phyloP scores from a whole-genome alignment of 83 land plant genomes.

The Diphasiastrum complanatum region DNA sequence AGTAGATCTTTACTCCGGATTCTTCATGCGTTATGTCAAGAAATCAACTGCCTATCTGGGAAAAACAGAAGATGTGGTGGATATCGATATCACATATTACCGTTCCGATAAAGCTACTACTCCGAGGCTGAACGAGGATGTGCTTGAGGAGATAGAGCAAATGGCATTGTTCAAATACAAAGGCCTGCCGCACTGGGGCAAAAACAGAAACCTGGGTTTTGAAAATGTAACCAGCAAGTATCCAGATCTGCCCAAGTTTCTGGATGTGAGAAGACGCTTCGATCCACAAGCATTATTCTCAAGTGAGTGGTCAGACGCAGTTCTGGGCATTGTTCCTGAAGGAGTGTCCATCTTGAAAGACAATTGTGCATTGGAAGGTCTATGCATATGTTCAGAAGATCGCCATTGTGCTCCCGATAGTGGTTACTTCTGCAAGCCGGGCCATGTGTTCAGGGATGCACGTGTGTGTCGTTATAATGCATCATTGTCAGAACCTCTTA shows the following conservation, averaged over 20 bases:
- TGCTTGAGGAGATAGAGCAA: conserved; percentile 68
- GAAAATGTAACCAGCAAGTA: conserved; percentile 28
- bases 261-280: conserved; percentile 25
- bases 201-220: conserved; percentile 51
- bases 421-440: conserved; percentile 53
- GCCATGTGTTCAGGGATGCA: conserved; percentile 47
- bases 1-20: conserved; percentile 40
- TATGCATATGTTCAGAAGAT: conserved; percentile 61
- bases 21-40: conserved; percentile 50
- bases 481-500: too few relatives aligned
- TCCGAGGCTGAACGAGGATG: conserved; percentile 49
- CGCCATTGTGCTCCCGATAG: conserved; percentile 51
- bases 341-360: conserved; percentile 16
- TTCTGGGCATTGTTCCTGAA: conserved; percentile 15
- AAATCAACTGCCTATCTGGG: conserved; percentile 51
- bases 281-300: conserved; percentile 47
- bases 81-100: conserved; percentile 50
- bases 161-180: conserved; percentile 52
- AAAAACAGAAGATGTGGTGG: conserved; percentile 51
- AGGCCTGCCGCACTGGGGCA: conserved; percentile 72
- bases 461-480: conserved; percentile 46
- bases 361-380: conserved; percentile 66
- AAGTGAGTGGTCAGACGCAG: conserved; percentile 48
- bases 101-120: conserved; percentile 34
- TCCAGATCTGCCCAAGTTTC: conserved; percentile 26